Base-by-base conservation (phyloP, 805 yeast species). In the Starmerella gropengiesseri region DNA sequence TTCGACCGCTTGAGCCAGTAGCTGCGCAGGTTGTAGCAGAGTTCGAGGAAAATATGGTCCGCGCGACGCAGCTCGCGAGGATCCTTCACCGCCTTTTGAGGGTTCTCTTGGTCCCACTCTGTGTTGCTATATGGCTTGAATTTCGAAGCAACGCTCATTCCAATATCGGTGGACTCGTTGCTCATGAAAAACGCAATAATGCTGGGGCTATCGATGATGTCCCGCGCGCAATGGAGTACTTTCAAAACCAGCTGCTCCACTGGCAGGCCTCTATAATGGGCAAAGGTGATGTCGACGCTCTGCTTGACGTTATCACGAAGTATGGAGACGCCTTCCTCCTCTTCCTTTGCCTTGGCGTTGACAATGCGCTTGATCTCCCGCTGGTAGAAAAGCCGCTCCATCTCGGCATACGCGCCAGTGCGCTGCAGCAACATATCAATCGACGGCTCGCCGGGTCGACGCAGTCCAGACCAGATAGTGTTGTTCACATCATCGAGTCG, bases 1-100 rank as follows among this genome's bases (percentile, higher is more conserved):
- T 95, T 67, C 64, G 89, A 81, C 58, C 99, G 74, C 1, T 95
- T 76, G 48, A 78, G 74, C 99, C 99, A 93, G 60, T 91, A 91
- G 49, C 77, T 77, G 50, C 81, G 81, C 54, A 91, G 63, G 53
- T 91, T 85, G 59, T 78, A 83, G 55, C 86, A 78, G 42, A 87
- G 68, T 55, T 82, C 94, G 50, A 93, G 63, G 56, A 75, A 91
- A 5, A 91, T 64, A 54, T 86, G 74, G 58, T 91, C 99, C 0
- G 94, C 81, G 46, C 97, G 69, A 30, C 87, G 87, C 45, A 91
- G 69, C 40, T 82, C 91, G 25, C 64, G 62, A 1, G 85, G 78
- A 59, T 82, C 82, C 56, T 80, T 81, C 41, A 75, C 81, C 0
- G 85, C 79, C 37, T 64, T 45, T 23, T 61, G 67, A 1, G 56